Evolutionary conservation across 2,329 filamentous ascomycete species (phyloP), one percentile per base, ranked within the genome.

Genomic region (Trichoderma koningii): DNA sequence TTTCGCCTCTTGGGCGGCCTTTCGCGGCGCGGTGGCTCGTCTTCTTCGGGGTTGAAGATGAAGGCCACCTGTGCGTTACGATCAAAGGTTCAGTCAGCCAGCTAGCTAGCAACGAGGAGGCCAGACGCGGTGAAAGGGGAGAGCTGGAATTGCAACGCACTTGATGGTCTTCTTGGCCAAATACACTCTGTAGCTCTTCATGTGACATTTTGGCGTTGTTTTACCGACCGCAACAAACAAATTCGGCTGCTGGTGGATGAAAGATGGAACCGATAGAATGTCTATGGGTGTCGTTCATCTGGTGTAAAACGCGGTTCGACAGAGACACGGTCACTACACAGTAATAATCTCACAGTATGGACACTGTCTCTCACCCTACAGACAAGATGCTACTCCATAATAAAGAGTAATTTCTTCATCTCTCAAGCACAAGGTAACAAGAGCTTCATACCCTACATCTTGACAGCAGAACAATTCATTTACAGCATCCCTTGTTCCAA

Each of bases 1-100:
- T 83, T 87, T 63, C 86, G 81, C 65, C 83, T 80, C 73, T 90
- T 90, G 42, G 81, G 72, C 30, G 86, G 83, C 45, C 83, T 72
- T 50, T 75, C 73, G 42, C 72, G 69, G 55, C 69, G 70, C 34
- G 50, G 42, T 50, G 73, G 68, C 59, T 73, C 76, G 34, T 77
- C 74, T 65, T 79, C 76, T 51, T 81, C 75, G 65, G 86, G 83
- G 66, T 83, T 80, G 74, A 88, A 89, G 68, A 89, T 77, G 73
- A 87, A 89, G 64, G 86, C 85, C 53, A 82, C 82, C 87, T 89
- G 72, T 42, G 34, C 5, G 30, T 5, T 5, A 17, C 21, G 23
- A 38, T 55, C 21, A 38, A 53, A 19, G 44, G 38, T 14, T 38
- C 34, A 38, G 9, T 64, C 41, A 59, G 61, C 47, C 53, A 10